Base-by-base conservation (phyloP, 1,284 basidiomycete species). In the Vanrija pseudolonga region DNA sequence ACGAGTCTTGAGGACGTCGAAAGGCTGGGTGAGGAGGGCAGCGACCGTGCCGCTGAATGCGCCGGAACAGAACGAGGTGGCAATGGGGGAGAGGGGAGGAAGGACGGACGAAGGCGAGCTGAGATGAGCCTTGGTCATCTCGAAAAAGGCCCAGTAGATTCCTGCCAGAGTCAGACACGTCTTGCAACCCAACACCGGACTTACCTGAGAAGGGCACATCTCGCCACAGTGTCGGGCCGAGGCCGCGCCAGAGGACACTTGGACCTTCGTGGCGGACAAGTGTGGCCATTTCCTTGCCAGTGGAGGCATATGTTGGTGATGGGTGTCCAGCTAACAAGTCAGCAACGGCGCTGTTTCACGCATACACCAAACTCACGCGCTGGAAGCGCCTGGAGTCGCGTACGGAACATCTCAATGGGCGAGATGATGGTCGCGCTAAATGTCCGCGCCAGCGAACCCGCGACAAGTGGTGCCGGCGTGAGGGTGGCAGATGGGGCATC, bases 1-100 rank as follows among this genome's bases (percentile, higher is more conserved):
- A 43, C 94, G 82, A 3, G 96, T 98, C 78, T 98, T 98, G 60
- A 98, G 81, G 18, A 97, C 90, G 69, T 98, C 95, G 68, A 97
- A 97, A 0, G 96, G 95, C 36, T 93, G 92, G 2, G 95, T 98
- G 37, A 95, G 57, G 8, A 97, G 78, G 0, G 95, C 92, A 3
- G 95, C 90, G 0, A 87, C 79, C 45, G 71, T 77, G 19, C 76
- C 76, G 26, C 66, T 68, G 2, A 71, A 15, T 2, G 74, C 74
- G 8, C 76, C 76, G 2, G 72, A 72, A 18, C 74, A 54, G 57
- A 76, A 75, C 0, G 73, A 72, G 19, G 68, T 69, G 12, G 60
- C 47, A 48, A 76, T 57, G 5, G 73, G 73, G 12, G 68, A 55
- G 40, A 67, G 58, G 47, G 59, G 63, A 15, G 63, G 66, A 6